Evolutionary conservation across 208 protist genomes (phyloP).

Genomic region (Novymonas esmeraldas): DNA sequence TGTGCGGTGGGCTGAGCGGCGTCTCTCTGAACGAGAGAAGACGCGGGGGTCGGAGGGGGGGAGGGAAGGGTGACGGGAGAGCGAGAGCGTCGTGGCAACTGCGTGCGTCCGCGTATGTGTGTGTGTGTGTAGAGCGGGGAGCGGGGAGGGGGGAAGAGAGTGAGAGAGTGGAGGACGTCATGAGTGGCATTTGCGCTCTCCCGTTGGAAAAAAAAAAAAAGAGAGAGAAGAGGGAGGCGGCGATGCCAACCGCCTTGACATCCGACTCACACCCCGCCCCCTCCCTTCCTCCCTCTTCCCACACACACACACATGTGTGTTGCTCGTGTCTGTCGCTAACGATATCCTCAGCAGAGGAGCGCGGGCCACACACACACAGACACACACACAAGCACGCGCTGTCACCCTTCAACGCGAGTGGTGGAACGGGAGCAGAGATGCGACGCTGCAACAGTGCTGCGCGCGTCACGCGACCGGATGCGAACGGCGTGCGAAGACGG

Average conservation of each 20-base stretch:
- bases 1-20: too few relatives aligned
- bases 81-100: too few relatives aligned
- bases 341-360: not conserved
- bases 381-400: not conserved
- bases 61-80: not conserved
- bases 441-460: too few relatives aligned
- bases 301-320: not conserved
- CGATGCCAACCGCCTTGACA: not conserved
- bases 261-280: too few relatives aligned
- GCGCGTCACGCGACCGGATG: not conserved
- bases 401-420: not conserved
- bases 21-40: too few relatives aligned
- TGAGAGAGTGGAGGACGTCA: not conserved
- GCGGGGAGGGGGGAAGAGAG: not conserved
- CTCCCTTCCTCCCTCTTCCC: too few relatives aligned
- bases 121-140: not conserved
- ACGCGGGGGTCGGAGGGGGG: not conserved
- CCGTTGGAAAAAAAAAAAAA: conserved; percentile 1
- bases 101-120: not conserved
- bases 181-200: too few relatives aligned
- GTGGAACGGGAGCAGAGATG: not conserved
- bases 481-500: conserved; percentile 28
- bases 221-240: not conserved
- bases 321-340: not conserved
- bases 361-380: not conserved